phyloP scores from a whole-genome alignment of 2,329 filamentous ascomycete genomes.

The Hypoxylon sp. region DNA sequence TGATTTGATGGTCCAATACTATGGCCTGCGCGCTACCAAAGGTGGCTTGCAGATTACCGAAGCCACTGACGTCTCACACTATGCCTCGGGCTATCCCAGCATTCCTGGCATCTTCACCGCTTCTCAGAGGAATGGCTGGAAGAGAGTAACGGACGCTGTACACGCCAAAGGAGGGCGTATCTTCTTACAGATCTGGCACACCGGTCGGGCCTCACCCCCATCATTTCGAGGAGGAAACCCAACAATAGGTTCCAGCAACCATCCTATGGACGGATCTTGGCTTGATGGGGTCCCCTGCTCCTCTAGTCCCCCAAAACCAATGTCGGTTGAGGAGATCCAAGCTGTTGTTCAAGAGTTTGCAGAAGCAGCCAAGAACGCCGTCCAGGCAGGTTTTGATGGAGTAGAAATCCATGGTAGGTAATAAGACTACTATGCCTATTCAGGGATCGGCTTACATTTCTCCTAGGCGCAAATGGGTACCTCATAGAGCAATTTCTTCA shows the following conservation, averaged over 20 bases:
- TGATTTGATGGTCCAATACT: constrained; percentile 43
- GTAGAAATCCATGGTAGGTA: constrained; percentile 56
- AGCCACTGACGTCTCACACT: constrained; percentile 59
- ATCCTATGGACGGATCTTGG: constrained; percentile 46
- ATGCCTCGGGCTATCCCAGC: constrained; percentile 56
- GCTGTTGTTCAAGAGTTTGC: constrained; percentile 68
- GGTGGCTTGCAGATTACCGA: constrained; percentile 62
- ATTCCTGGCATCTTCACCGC: constrained; percentile 56
- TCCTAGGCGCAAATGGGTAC: constrained; percentile 60
- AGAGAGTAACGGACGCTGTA: constrained; percentile 63
- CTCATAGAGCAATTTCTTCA: constrained; percentile 65
- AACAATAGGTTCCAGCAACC: constrained; percentile 40
- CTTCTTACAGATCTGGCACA: constrained; percentile 67
- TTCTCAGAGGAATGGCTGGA: constrained; percentile 64
- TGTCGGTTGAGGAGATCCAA: constrained; percentile 72
- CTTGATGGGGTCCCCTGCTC: constrained; percentile 43
- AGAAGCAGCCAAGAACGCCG: constrained; percentile 60
- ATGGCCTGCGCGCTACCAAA: constrained; percentile 35
- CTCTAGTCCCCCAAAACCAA: constrained; percentile 60
- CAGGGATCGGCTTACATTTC: neutral
- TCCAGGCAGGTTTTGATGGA: constrained; percentile 70
- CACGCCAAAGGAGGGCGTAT: constrained; percentile 66
- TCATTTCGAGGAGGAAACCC: constrained; percentile 29
- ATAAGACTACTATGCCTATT: constrained; percentile 2
- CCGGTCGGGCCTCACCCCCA: constrained; percentile 60